A percentile compares a stretch with the other conserved stretches of the same genome.
These are phyloP conservation scores for Dentipellis fragilis DNA, from an alignment of 768 basidiomycete genomes.

Conservation along the genomic window DNA sequence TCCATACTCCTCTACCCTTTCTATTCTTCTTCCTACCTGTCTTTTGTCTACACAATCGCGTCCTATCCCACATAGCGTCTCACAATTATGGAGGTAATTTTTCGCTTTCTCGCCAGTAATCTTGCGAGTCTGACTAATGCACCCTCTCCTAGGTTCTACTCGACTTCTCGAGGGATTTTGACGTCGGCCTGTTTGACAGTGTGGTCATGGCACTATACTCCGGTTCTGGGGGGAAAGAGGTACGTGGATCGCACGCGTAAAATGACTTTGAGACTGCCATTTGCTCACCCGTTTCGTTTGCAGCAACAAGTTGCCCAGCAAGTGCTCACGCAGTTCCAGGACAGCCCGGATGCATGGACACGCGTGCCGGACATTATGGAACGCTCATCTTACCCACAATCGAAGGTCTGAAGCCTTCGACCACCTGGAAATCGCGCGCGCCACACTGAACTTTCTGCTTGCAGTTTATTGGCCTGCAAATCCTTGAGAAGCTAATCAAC, in stretches of 20 bases:
- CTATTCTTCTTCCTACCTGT: neutral
- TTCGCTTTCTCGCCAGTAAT: neutral
- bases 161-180: constrained; percentile 90
- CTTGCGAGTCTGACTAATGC: constrained; percentile 7
- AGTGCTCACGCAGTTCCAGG: constrained; percentile 91
- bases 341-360: constrained; percentile 94
- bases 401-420: constrained; percentile 45
- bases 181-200: constrained; percentile 86
- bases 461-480: constrained; percentile 94
- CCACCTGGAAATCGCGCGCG: neutral
- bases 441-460: neutral
- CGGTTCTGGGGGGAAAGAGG: constrained; percentile 67
- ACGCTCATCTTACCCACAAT: constrained; percentile 72
- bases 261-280: neutral
- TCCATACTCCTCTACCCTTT: neutral
- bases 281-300: constrained; percentile 1
- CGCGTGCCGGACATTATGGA: constrained; percentile 92
- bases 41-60: neutral
- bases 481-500: constrained; percentile 89
- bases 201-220: constrained; percentile 91
- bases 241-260: constrained; percentile 25
- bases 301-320: constrained; percentile 95
- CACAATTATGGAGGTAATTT: constrained; percentile 8
- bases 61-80: neutral
- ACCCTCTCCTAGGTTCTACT: constrained; percentile 63